Evolutionary conservation across 306 rosid species (phyloP).

Genomic region (Sindora glabra): DNA sequence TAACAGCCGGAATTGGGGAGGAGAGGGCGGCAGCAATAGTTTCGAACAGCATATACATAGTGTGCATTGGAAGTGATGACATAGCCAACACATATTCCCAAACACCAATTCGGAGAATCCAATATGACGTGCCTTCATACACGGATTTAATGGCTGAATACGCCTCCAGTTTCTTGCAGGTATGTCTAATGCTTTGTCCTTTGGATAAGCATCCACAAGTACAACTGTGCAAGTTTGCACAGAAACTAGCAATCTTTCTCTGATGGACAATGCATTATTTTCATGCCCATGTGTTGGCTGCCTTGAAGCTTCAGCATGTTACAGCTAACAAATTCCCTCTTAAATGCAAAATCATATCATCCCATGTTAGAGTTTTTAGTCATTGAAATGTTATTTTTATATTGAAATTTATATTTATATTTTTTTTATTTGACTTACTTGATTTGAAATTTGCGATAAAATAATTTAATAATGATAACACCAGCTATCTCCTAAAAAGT

Average conservation of each 20-base stretch:
- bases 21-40: constrained; percentile 18
- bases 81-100: constrained; percentile 46
- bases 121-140: constrained; percentile 40
- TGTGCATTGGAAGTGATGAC: constrained; percentile 56
- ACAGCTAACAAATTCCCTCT: too few relatives aligned
- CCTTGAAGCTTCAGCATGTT: too few relatives aligned
- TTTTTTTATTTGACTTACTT: too few relatives aligned
- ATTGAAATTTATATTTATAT: too few relatives aligned
- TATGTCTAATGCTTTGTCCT: too few relatives aligned
- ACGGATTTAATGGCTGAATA: constrained; percentile 46
- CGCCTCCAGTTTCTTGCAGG: constrained; percentile 47
- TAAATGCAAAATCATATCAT: too few relatives aligned
- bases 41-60: constrained; percentile 44
- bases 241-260: background rate
- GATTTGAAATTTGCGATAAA: too few relatives aligned
- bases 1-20: constrained; percentile 37
- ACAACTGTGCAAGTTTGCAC: background rate
- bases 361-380: too few relatives aligned
- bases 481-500: too few relatives aligned
- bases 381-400: too few relatives aligned
- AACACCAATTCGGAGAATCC: constrained; percentile 27
- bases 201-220: background rate
- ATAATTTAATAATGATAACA: too few relatives aligned
- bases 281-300: background rate
- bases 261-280: background rate